phyloP scores from a whole-genome alignment of 495 filamentous ascomycete genomes.

The Jackrogersella multiformis region DNA sequence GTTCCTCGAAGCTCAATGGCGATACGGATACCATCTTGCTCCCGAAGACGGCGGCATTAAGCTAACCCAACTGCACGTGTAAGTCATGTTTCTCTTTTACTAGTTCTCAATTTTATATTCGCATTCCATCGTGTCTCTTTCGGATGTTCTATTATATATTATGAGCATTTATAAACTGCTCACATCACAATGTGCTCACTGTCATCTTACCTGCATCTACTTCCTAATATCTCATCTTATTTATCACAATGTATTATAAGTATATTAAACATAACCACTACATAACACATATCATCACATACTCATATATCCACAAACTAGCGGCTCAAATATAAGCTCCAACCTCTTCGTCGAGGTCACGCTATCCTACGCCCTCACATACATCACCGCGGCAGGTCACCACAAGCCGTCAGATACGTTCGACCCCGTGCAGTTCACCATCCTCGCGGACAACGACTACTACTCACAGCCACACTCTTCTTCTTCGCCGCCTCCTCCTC shows the following conservation, averaged over 20 bases:
- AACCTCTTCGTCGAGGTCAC: conserved; percentile 95
- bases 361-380: conserved; percentile 85
- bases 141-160: background rate
- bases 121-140: background rate
- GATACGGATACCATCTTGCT: conserved; percentile 76
- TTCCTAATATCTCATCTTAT: background rate
- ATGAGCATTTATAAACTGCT: background rate
- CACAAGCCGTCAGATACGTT: conserved; percentile 64
- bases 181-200: background rate
- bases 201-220: background rate
- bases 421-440: conserved; percentile 76
- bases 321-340: conserved; percentile 47
- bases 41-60: conserved; percentile 77
- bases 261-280: background rate
- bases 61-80: conserved; percentile 82
- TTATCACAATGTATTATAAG: background rate
- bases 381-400: conserved; percentile 68
- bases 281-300: too few relatives aligned
- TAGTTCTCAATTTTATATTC: conserved; percentile 11
- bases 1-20: conserved; percentile 86
- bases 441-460: conserved; percentile 95
- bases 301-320: conserved; percentile 25
- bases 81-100: conserved; percentile 52
- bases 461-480: conserved; percentile 76
- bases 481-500: conserved; percentile 23